Evolutionary conservation across 805 yeast genomes (phyloP).

Genomic region (Candida yuanshanica): DNA sequence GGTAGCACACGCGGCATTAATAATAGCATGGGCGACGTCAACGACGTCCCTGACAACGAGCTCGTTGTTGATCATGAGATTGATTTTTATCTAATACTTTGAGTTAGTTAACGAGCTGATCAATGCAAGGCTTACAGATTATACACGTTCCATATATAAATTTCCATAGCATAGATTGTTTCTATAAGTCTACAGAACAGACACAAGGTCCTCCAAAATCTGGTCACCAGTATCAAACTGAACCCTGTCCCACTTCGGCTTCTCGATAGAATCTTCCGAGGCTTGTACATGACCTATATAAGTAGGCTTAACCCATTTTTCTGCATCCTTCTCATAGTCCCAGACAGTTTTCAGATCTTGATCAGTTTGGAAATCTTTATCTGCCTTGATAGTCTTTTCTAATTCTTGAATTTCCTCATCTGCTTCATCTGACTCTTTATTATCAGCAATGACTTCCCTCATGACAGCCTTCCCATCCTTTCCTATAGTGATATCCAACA

Average conservation of each 20-base stretch:
- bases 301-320: slow-evolving; percentile 50
- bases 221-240: not conserved
- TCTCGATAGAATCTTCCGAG: not conserved
- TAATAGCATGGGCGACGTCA: no score
- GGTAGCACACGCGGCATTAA: no score
- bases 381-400: slow-evolving; percentile 24
- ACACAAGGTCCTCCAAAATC: not conserved
- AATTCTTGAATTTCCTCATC: slow-evolving; percentile 28
- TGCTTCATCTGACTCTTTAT: slow-evolving; percentile 33
- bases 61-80: no score
- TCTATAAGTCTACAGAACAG: not conserved
- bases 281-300: slow-evolving; percentile 25
- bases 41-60: no score
- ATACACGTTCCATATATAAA: no score
- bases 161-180: no score
- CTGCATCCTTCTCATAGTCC: slow-evolving; percentile 53
- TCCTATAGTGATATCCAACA: slow-evolving; percentile 69
- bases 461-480: slow-evolving; percentile 73
- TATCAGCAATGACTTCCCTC: slow-evolving; percentile 25
- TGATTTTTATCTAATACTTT: no score
- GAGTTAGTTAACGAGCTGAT: no score
- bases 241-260: not conserved
- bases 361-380: slow-evolving; percentile 30
- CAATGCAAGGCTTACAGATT: no score
- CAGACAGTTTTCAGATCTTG: slow-evolving; percentile 38